phyloP scores from a whole-genome alignment of 306 rosid species.

The Fragaria ananassa region DNA sequence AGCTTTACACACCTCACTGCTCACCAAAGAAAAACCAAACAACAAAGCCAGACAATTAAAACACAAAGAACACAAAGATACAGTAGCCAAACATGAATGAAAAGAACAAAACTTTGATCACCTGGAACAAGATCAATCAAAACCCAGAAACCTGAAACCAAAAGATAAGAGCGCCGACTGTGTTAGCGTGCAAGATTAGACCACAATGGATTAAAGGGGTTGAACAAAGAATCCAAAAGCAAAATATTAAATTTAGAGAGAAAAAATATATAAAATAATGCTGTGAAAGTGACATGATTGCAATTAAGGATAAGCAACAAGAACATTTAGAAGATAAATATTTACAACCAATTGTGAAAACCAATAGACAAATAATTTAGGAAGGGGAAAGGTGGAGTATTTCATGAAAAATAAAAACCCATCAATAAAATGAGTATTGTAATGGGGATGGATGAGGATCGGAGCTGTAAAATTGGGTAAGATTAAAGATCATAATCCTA shows the following conservation, averaged over 20 bases:
- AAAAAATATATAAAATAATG: neutral
- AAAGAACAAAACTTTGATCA: conserved; percentile 26
- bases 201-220: conserved; percentile 33
- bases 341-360: neutral
- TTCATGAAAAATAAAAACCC: conserved; percentile 3
- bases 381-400: neutral
- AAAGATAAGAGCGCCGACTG: conserved; percentile 37
- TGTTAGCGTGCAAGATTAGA: conserved; percentile 57
- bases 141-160: conserved; percentile 43
- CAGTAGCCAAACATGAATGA: neutral
- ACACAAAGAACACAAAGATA: neutral
- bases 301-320: conserved; percentile 21
- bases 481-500: neutral
- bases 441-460: conserved; percentile 30
- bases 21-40: neutral
- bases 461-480: conserved; percentile 23
- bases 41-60: neutral
- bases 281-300: conserved; percentile 42
- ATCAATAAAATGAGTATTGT: conserved; percentile 7
- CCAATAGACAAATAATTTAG: neutral
- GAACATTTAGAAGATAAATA: conserved; percentile 8
- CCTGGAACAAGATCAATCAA: conserved; percentile 43
- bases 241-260: conserved; percentile 9
- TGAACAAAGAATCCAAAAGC: conserved; percentile 32
- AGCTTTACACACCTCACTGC: conserved; percentile 38